phyloP scores from a whole-genome alignment of 371 early-diverging fungal genomes.

The Circinella umbellata region DNA sequence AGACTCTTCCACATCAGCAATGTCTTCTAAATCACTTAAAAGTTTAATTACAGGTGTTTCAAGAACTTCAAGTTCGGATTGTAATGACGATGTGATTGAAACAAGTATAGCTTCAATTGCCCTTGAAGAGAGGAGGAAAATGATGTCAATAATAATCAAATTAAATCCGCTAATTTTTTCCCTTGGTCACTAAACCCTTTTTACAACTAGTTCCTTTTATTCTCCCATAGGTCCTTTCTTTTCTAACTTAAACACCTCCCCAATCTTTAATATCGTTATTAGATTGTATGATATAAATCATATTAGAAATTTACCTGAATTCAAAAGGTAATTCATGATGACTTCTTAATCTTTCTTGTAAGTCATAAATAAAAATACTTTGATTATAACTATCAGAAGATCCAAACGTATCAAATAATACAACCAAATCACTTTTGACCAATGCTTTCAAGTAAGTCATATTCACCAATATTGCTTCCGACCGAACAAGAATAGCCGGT shows the following conservation, averaged over 20 bases:
- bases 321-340: conserved; percentile 68
- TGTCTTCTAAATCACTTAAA: conserved; percentile 66
- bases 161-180: too few relatives aligned
- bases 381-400: conserved; percentile 72
- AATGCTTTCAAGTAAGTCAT: conserved; percentile 81
- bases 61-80: conserved; percentile 75
- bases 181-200: too few relatives aligned
- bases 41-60: conserved; percentile 57
- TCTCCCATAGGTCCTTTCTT: neutral
- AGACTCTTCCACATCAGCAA: conserved; percentile 75
- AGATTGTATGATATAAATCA: too few relatives aligned
- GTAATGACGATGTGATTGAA: conserved; percentile 70
- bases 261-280: too few relatives aligned
- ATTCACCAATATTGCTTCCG: conserved; percentile 83
- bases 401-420: conserved; percentile 77
- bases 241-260: too few relatives aligned
- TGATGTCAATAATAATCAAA: too few relatives aligned
- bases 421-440: conserved; percentile 80
- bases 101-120: conserved; percentile 87
- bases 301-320: conserved; percentile 56
- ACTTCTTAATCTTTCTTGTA: conserved; percentile 74
- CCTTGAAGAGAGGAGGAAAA: conserved; percentile 22
- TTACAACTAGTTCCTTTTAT: neutral
- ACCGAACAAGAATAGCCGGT: conserved; percentile 86
- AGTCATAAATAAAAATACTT: conserved; percentile 78